Percentiles rank a stretch among this genome's conserved stretches.
These are phyloP conservation scores for Tricholoma matsutake DNA, from an alignment of 768 basidiomycete species.

Conservation along the genomic window DNA sequence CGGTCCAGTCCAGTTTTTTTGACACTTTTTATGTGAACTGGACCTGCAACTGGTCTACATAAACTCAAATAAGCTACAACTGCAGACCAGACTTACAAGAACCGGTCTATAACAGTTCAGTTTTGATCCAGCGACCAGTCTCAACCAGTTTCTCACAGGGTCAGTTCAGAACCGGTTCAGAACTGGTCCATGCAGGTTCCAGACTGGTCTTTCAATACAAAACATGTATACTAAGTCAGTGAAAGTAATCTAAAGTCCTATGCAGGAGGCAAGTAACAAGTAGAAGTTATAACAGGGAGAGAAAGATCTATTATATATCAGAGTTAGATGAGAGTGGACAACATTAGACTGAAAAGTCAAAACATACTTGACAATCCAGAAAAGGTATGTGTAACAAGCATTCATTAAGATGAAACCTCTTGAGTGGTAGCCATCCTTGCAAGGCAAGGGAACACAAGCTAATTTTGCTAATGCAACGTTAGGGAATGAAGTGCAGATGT, in stretches of 20 bases:
- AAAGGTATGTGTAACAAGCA: not conserved
- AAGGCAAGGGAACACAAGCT: not conserved
- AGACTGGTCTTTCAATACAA: not conserved
- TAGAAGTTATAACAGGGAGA: not conserved
- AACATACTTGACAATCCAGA: not conserved
- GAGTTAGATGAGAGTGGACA: not conserved
- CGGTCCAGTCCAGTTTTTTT: too few species aligned
- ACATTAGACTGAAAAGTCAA: not conserved
- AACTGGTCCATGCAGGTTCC: not conserved
- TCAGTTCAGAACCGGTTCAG: not conserved
- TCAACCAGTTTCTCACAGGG: not conserved
- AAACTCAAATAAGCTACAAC: not conserved
- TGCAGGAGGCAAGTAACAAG: not conserved
- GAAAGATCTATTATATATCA: not conserved
- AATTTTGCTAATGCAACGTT: not conserved
- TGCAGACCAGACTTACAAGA: not conserved
- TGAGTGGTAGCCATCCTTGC: not conserved
- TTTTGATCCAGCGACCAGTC: not conserved
- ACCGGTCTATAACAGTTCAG: not conserved
- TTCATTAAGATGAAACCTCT: not conserved
- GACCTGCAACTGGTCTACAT: too few species aligned
- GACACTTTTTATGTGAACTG: too few species aligned
- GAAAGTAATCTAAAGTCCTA: not conserved
- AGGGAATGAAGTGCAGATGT: not conserved
- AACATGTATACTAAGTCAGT: not conserved